Evolutionary conservation across 225 moss, liverwort and hornwort species (phyloP).

Genomic region (Takakia lepidozioides): DNA sequence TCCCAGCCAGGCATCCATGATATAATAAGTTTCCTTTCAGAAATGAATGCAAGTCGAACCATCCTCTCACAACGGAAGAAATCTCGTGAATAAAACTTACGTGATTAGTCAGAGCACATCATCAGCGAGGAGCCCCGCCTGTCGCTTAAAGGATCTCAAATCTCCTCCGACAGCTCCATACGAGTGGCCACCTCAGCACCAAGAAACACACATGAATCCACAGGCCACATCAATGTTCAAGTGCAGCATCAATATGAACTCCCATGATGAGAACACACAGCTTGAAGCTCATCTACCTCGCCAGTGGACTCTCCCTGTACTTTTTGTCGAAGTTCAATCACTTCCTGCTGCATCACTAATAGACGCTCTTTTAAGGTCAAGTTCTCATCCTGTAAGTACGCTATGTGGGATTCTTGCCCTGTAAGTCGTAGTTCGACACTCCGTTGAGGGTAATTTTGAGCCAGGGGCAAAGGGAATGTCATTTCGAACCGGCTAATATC

Average conservation of each 20-base stretch:
- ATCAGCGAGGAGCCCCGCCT: too few species aligned
- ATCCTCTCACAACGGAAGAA: too few species aligned
- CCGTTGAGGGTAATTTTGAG: slow-evolving; percentile 16
- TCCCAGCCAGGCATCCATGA: too few species aligned
- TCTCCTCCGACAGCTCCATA: too few species aligned
- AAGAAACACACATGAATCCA: too few species aligned
- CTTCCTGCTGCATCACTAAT: slow-evolving; percentile 61
- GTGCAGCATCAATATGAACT: slow-evolving; percentile 11
- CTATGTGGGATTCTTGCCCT: slow-evolving; percentile 63
- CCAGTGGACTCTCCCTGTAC: slow-evolving; percentile 4
- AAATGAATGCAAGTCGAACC: too few species aligned
- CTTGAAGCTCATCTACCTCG: slow-evolving; percentile 31
- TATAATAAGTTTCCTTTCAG: too few species aligned
- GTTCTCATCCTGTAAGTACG: slow-evolving; percentile 63
- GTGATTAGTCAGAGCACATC: too few species aligned
- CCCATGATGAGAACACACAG: slow-evolving; percentile 60
- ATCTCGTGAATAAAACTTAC: too few species aligned
- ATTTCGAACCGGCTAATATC: slow-evolving; percentile 47
- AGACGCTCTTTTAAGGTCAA: slow-evolving; percentile 51
- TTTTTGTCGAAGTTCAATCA: slow-evolving; percentile 38
- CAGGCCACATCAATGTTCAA: too few species aligned
- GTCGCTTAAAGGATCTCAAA: too few species aligned
- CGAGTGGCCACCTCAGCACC: too few species aligned
- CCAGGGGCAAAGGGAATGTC: slow-evolving; percentile 6
- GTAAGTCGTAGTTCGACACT: slow-evolving; percentile 48